Conservation (phyloP, 305 asterid genomes). For the Caryopteris hybrid region DNA sequence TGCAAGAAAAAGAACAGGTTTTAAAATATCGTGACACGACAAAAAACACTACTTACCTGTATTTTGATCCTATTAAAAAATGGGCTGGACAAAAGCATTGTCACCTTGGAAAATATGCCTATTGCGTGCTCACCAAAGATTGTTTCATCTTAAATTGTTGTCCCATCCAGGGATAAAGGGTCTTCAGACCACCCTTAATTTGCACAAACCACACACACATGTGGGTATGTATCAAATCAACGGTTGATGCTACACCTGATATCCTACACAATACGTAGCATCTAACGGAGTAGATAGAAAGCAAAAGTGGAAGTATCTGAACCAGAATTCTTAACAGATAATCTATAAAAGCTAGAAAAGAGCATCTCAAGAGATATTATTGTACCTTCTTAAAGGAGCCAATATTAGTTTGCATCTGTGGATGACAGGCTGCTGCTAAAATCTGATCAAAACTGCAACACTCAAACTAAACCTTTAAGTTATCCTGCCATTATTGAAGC, state of each 20-base stretch:
- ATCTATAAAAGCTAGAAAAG: not conserved
- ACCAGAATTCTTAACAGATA: not conserved
- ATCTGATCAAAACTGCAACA: slow-evolving; percentile 14
- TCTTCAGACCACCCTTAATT: no score
- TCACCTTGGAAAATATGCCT: no score
- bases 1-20: no score
- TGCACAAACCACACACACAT: not conserved
- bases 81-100: not conserved
- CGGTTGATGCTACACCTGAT: not conserved
- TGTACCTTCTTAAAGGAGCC: slow-evolving; percentile 4
- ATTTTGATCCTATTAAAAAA: no score
- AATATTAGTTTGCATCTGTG: slow-evolving; percentile 9
- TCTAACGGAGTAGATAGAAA: not conserved
- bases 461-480: slow-evolving; percentile 13
- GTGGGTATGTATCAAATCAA: not conserved
- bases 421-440: slow-evolving; percentile 11
- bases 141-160: no score
- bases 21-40: not conserved
- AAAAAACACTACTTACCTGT: not conserved
- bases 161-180: no score
- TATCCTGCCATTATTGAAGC: slow-evolving; percentile 15
- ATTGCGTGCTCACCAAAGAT: no score
- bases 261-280: not conserved
- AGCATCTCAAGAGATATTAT: not conserved
- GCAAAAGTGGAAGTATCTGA: not conserved